Evolutionary conservation across 2,329 filamentous ascomycete species (phyloP).

Genomic region (Phoma sp.): DNA sequence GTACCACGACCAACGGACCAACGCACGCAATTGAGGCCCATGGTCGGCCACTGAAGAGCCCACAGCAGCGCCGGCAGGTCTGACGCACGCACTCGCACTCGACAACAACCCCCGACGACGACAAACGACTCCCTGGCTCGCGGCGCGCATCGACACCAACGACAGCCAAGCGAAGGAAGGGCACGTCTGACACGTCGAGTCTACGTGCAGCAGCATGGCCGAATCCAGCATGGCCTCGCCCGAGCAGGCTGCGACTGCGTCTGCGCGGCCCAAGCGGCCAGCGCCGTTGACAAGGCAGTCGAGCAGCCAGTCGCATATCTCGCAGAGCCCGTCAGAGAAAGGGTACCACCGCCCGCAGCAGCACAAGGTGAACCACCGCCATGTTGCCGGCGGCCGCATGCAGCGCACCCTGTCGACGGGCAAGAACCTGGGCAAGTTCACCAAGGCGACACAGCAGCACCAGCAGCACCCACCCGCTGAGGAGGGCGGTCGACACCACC

Average conservation of each 20-base stretch:
- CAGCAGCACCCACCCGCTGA: constrained; percentile 25
- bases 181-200: constrained; percentile 3
- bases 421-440: constrained; percentile 52
- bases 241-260: constrained; percentile 39
- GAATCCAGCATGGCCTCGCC: constrained; percentile 44
- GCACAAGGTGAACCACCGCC: constrained; percentile 47
- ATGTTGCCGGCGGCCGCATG: constrained; percentile 51
- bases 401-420: constrained; percentile 49
- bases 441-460: constrained; percentile 37
- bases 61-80: constrained; percentile 2
- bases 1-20: constrained; percentile 33
- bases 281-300: constrained; percentile 45
- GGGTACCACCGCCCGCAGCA: constrained; percentile 30
- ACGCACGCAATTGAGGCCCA: constrained; percentile 40
- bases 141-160: constrained; percentile 2
- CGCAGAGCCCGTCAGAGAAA: constrained; percentile 47
- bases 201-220: constrained; percentile 25
- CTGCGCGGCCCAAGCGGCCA: constrained; percentile 46
- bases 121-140: neutral
- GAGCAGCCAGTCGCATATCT: constrained; percentile 46
- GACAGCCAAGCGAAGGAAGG: constrained; percentile 8
- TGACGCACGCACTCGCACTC: constrained; percentile 1
- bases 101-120: neutral
- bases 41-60: constrained; percentile 25
- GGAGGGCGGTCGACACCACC: constrained; percentile 43